phyloP scores from a whole-genome alignment of 352 stramenopile genomes.

The Phytophthora colocasiae region DNA sequence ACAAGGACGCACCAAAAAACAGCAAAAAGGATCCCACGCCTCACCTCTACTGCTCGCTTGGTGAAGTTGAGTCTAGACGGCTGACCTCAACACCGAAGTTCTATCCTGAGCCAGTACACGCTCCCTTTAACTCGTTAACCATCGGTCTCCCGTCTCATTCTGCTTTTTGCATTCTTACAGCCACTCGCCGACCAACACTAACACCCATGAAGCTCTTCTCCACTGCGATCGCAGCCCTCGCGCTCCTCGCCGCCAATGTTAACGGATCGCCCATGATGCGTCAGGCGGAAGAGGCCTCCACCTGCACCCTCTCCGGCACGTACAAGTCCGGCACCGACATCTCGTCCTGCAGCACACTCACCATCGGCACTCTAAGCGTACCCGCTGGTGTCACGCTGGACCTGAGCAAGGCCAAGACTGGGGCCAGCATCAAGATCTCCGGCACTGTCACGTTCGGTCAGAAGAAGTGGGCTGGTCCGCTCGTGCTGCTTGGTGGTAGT shows the following conservation, averaged over 20 bases:
- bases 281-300: conserved; percentile 8
- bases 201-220: conserved; percentile 32
- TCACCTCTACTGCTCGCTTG: neutral
- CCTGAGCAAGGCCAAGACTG: conserved; percentile 33
- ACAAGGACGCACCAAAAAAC: neutral
- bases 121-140: no score
- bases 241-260: conserved; percentile 5
- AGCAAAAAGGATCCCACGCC: neutral
- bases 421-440: conserved; percentile 43
- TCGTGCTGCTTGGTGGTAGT: conserved; percentile 37
- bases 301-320: conserved; percentile 39
- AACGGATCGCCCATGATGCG: conserved; percentile 31
- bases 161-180: neutral
- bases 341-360: conserved; percentile 35
- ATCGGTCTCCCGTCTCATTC: neutral
- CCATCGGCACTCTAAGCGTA: conserved; percentile 34
- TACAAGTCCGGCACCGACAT: conserved; percentile 42
- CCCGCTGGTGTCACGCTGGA: conserved; percentile 42
- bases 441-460: conserved; percentile 42
- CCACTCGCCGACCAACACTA: neutral
- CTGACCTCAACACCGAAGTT: no score
- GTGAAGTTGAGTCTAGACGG: neutral
- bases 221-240: conserved; percentile 2
- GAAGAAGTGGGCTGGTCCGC: conserved; percentile 43
- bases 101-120: no score